Conservation (phyloP, 306 rosid genomes). For the Psophocarpus tetragonolobus region DNA sequence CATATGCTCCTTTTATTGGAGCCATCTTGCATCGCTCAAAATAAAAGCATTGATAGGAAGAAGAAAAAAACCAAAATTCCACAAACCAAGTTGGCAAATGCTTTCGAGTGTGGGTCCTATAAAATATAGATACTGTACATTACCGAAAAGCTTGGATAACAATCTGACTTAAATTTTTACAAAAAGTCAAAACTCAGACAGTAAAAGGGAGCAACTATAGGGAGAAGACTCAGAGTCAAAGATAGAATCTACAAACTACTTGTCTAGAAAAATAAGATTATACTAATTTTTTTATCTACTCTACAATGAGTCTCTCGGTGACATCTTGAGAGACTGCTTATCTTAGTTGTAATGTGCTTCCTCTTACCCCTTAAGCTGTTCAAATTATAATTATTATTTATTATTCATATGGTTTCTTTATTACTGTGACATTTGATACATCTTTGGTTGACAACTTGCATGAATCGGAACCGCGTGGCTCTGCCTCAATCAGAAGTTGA, state of each 20-base stretch:
- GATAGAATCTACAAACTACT: conserved; percentile 52
- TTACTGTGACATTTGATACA: conserved; percentile 40
- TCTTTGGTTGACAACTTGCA: conserved; percentile 66
- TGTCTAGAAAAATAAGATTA: conserved; percentile 39
- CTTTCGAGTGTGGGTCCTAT: conserved; percentile 41
- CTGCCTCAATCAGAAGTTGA: conserved; percentile 69
- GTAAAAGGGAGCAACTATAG: conserved; percentile 14
- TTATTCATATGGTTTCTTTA: conserved; percentile 49
- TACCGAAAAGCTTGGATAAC: conserved; percentile 37
- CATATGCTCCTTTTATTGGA: conserved; percentile 39
- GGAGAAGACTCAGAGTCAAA: conserved; percentile 30
- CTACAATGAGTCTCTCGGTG: conserved; percentile 35
- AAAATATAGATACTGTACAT: conserved; percentile 31
- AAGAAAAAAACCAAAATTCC: conserved; percentile 33
- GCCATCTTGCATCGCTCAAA: conserved; percentile 43
- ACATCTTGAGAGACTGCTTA: conserved; percentile 37
- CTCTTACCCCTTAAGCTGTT: conserved; percentile 28
- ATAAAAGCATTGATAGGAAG: conserved; percentile 20
- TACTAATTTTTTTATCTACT: conserved; percentile 29
- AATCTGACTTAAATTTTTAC: conserved; percentile 36
- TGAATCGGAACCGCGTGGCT: conserved; percentile 55
- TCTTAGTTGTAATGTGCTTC: conserved; percentile 26
- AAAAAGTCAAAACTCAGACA: conserved; percentile 39
- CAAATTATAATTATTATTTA: conserved; percentile 10
- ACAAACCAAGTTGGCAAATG: conserved; percentile 50